Evolutionary conservation across 257 asterid genomes (phyloP).

Genomic region (Capsicum baccatum): DNA sequence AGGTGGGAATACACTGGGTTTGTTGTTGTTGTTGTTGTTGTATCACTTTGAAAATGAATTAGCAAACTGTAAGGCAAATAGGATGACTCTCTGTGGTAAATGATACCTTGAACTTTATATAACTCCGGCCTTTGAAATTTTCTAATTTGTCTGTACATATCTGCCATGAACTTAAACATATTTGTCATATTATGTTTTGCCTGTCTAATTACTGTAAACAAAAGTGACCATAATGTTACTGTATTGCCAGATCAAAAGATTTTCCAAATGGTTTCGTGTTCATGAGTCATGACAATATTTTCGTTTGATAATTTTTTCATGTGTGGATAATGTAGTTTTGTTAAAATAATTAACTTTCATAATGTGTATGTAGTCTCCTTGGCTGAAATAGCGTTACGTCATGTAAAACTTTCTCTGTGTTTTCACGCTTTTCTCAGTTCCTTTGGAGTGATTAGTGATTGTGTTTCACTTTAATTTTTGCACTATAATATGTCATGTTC

Average conservation of each 20-base stretch:
- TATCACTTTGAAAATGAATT: conserved; percentile 17
- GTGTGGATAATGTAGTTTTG: neutral
- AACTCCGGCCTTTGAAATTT: conserved; percentile 11
- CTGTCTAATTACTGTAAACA: conserved; percentile 13
- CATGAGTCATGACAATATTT: neutral
- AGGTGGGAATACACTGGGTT: too few relatives aligned
- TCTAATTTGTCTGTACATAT: neutral
- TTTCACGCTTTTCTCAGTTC: neutral
- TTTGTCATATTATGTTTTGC: neutral
- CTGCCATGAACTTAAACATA: neutral
- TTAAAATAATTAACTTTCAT: conserved; percentile 8
- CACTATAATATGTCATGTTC: conserved; percentile 2
- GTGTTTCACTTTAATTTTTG: neutral
- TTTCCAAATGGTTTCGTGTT: neutral
- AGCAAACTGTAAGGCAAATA: neutral
- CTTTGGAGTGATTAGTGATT: conserved; percentile 22
- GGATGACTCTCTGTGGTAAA: neutral
- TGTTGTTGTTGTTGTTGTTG: too few relatives aligned
- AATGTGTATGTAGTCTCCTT: neutral
- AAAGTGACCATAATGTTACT: neutral
- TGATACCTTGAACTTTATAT: neutral
- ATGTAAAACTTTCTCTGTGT: neutral
- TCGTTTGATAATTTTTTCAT: neutral
- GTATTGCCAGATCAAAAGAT: conserved; percentile 16
- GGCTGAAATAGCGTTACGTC: neutral